Base-by-base conservation (phyloP, 306 rosid genomes). In the Albizia julibrissin region DNA sequence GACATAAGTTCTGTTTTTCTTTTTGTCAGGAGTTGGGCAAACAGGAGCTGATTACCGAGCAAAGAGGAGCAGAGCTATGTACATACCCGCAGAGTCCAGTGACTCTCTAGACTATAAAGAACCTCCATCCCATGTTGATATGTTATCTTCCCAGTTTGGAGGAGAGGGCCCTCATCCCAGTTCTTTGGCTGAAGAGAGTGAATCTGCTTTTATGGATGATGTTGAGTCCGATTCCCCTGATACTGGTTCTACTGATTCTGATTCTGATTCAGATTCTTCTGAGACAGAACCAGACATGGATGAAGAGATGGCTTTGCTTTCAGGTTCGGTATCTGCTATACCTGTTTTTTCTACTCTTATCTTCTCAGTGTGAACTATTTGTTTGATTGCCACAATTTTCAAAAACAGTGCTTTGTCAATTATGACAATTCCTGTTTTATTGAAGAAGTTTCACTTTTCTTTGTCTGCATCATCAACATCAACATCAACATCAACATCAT, bases 61-160 rank as follows among this genome's bases (percentile, higher is more conserved):
- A 43, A 95, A 95, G 90, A 90, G 92, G 92, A 95, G 91, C 84
- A 91, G 84, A 84, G 80, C 76, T 72, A 72, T 86, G 61, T 89
- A 92, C 85, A 26, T 90, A 73, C 92, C 93, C 44, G 85, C 91
- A 29, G 98, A 93, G 73, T 94, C 90, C 85, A 85, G 91, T 85
- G 97, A 92, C 85, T 95, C 97, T 33, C 82, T 93, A 74, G 97
- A 89, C 73, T 86, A 85, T 78, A 92, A 85, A 84, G 93, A 89
- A 81, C 59, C 86, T 85, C 82, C 80, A 70, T 69, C 88, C 76
- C 90, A 85, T 81, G 72, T 84, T 77, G 96, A 88, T 76, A 82
- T 83, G 78, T 59, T 94, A 69, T 80, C 89, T 82, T 86, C 91
- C 72, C 92, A 89, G 19, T 76, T 76, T 46, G 92, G 90, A 77